These are phyloP conservation scores for Fusarium paranaense DNA, from an alignment of 2,329 filamentous ascomycete species.

Conservation along the genomic window DNA sequence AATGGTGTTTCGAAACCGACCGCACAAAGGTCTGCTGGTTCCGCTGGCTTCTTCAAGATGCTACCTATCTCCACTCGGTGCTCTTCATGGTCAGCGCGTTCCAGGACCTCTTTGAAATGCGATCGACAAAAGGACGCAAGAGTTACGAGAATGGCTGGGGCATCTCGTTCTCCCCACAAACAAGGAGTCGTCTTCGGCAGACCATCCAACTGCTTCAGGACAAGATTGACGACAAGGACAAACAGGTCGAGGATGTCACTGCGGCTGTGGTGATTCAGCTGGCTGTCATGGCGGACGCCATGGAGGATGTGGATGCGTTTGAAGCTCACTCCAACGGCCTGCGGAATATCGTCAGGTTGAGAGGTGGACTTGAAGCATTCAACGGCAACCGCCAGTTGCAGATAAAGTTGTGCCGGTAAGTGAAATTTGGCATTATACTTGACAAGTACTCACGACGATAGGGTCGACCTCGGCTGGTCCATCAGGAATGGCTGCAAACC, in stretches of 20 bases:
- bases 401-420: conserved; percentile 47
- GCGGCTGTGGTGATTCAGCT: conserved; percentile 34
- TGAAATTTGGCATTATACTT: rapidly evolving
- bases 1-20: conserved; percentile 44
- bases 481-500: conserved; percentile 42
- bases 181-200: conserved; percentile 17
- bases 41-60: conserved; percentile 44
- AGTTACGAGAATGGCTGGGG: neutral
- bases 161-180: conserved; percentile 22
- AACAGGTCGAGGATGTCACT: conserved; percentile 35
- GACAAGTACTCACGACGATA: neutral
- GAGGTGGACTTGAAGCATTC: conserved; percentile 42
- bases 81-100: conserved; percentile 43
- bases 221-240: conserved; percentile 21
- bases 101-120: conserved; percentile 24
- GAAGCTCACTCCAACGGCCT: conserved; percentile 39
- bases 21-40: conserved; percentile 41
- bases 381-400: conserved; percentile 41
- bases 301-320: conserved; percentile 32
- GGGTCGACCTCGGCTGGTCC: conserved; percentile 45
- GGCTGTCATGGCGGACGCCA: conserved; percentile 38
- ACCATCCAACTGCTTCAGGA: conserved; percentile 36
- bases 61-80: conserved; percentile 40
- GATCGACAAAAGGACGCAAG: neutral
- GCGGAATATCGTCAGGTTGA: conserved; percentile 40